Evolutionary conservation across 345 rosid species (phyloP).

Genomic region (Salix koriyanagi): DNA sequence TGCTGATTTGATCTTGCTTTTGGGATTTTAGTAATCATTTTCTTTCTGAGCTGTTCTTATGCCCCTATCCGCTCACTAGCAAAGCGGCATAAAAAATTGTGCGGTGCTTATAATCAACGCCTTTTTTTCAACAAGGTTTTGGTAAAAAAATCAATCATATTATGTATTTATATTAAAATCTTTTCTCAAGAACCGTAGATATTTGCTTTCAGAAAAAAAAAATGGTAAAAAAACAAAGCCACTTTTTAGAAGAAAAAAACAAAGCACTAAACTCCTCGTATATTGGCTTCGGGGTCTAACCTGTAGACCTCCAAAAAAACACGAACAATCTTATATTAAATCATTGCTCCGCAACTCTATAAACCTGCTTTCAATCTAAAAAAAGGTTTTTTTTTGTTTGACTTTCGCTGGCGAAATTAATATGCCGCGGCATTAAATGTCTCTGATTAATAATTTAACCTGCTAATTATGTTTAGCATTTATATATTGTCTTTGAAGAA

Average conservation of each 20-base stretch:
- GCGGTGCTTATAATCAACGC: neutral
- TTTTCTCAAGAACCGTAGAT: neutral
- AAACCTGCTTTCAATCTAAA: too few relatives aligned
- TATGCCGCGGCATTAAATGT: too few relatives aligned
- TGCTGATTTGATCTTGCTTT: neutral
- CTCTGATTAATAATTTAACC: too few relatives aligned
- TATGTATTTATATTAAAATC: neutral
- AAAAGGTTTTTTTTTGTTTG: too few relatives aligned
- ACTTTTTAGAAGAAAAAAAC: too few relatives aligned
- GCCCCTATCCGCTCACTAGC: neutral
- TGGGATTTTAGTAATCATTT: neutral
- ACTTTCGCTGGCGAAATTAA: too few relatives aligned
- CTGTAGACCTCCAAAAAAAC: too few relatives aligned
- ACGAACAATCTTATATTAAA: too few relatives aligned
- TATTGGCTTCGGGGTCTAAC: neutral
- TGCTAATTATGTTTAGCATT: too few relatives aligned
- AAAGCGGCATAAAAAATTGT: neutral
- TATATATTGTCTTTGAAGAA: too few relatives aligned
- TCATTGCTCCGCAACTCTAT: too few relatives aligned
- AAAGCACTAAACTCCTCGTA: neutral
- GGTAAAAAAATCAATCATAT: neutral
- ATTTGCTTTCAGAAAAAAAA: neutral
- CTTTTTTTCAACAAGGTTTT: neutral
- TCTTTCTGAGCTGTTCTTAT: neutral
- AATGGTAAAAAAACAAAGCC: neutral